Conservation (phyloP, 371 early-diverging fungal genomes). For the Mortierella sp. region DNA sequence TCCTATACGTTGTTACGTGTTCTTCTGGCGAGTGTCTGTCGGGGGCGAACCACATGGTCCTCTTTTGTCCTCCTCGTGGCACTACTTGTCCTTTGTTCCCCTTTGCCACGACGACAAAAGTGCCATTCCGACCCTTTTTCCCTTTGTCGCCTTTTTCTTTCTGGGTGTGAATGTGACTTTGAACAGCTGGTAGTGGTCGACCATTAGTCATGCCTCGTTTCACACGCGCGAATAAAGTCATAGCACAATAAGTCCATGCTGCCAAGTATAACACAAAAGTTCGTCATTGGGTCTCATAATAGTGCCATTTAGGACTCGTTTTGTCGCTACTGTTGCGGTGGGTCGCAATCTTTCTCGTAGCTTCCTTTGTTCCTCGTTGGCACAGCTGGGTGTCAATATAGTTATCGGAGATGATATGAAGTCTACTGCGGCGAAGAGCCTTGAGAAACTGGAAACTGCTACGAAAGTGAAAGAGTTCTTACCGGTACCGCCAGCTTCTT, state of each 20-base stretch:
- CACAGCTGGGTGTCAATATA: constrained; percentile 8
- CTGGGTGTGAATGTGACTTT: background rate
- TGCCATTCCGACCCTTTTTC: background rate
- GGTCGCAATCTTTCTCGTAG: background rate
- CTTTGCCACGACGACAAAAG: background rate
- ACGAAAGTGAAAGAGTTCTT: constrained; percentile 38
- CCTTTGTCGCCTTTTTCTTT: background rate
- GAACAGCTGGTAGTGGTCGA: background rate
- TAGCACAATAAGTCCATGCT: background rate
- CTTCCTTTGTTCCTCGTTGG: background rate
- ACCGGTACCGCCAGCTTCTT: constrained; percentile 75
- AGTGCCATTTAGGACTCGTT: background rate
- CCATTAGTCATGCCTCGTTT: no score
- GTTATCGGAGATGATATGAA: constrained; percentile 5
- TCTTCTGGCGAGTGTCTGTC: no score
- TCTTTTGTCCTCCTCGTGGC: no score
- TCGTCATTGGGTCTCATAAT: background rate
- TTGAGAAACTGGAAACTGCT: background rate
- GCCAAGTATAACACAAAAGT: background rate
- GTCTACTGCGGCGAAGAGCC: constrained; percentile 3
- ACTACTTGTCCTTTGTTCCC: background rate
- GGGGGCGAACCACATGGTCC: no score
- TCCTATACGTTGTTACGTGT: no score
- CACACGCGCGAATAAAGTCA: background rate
- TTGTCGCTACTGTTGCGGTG: background rate